phyloP scores from a whole-genome alignment of 2,329 filamentous ascomycete genomes.

The Elsinoe fawcettii region DNA sequence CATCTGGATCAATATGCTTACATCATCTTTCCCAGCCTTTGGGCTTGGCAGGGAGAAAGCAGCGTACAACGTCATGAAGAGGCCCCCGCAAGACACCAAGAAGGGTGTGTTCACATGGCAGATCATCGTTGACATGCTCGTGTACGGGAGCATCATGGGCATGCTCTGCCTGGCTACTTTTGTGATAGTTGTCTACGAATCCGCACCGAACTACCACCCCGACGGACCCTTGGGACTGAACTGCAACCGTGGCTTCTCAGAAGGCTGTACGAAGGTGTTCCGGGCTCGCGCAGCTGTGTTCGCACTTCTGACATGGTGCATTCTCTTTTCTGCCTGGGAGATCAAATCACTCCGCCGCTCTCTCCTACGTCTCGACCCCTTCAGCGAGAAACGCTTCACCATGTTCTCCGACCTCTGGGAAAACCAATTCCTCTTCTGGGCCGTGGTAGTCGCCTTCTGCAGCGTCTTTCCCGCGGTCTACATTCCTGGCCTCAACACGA shows the following conservation, averaged over 20 bases:
- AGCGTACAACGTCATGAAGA: slow-evolving; percentile 39
- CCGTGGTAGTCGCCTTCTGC: slow-evolving; percentile 34
- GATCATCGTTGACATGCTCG: slow-evolving; percentile 41
- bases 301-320: slow-evolving; percentile 37
- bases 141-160: slow-evolving; percentile 42
- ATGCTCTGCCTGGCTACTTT: slow-evolving; percentile 38
- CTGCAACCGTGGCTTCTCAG: slow-evolving; percentile 39
- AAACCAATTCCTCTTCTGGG: slow-evolving; percentile 38
- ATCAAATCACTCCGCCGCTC: slow-evolving; percentile 39
- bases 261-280: slow-evolving; percentile 36
- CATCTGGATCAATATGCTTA: slow-evolving; percentile 42
- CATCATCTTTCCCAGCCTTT: slow-evolving; percentile 41
- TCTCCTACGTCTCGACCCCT: slow-evolving; percentile 40
- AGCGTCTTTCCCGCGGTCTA: slow-evolving; percentile 41
- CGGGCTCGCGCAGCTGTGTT: slow-evolving; percentile 40
- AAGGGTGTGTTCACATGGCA: slow-evolving; percentile 40
- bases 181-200: slow-evolving; percentile 38
- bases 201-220: slow-evolving; percentile 22
- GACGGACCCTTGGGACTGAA: slow-evolving; percentile 36
- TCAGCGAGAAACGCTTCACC: slow-evolving; percentile 20
- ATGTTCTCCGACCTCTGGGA: slow-evolving; percentile 35
- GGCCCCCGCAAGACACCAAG: slow-evolving; percentile 37
- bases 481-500: slow-evolving; percentile 38
- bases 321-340: slow-evolving; percentile 43
- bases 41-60: slow-evolving; percentile 41